These are phyloP conservation scores for Penicillium robsamsonii DNA, from an alignment of 495 filamentous ascomycete genomes.

Conservation along the genomic window DNA sequence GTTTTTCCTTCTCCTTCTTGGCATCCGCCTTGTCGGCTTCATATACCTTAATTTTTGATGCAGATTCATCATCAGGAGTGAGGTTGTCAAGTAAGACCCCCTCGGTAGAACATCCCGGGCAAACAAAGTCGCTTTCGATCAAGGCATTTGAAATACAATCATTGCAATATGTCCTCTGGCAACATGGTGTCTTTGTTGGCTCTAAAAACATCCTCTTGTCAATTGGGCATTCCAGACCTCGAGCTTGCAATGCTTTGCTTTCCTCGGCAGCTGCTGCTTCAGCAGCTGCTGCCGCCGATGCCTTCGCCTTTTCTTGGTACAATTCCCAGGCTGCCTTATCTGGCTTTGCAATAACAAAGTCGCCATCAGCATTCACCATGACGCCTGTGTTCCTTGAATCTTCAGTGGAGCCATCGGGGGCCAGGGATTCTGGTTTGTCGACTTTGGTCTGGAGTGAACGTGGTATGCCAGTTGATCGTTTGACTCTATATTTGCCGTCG, in stretches of 20 bases:
- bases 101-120: slow-evolving; percentile 85
- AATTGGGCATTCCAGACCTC: slow-evolving; percentile 87
- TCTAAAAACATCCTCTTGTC: slow-evolving; percentile 96
- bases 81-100: slow-evolving; percentile 93
- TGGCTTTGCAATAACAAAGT: slow-evolving; percentile 91
- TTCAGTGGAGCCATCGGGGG: slow-evolving; percentile 69
- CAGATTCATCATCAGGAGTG: slow-evolving; percentile 71
- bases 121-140: slow-evolving; percentile 95
- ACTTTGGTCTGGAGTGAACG: slow-evolving; percentile 89
- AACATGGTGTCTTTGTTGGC: slow-evolving; percentile 97
- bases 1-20: slow-evolving; percentile 63
- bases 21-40: slow-evolving; percentile 65
- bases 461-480: slow-evolving; percentile 94
- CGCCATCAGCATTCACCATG: slow-evolving; percentile 96
- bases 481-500: slow-evolving; percentile 85
- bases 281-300: slow-evolving; percentile 73
- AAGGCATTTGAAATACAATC: slow-evolving; percentile 97
- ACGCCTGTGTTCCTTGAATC: slow-evolving; percentile 79
- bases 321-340: slow-evolving; percentile 95
- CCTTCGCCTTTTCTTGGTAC: slow-evolving; percentile 88
- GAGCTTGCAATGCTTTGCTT: slow-evolving; percentile 77
- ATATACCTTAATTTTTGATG: slow-evolving; percentile 74
- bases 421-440: slow-evolving; percentile 77
- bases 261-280: slow-evolving; percentile 66
- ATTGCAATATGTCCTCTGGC: slow-evolving; percentile 95